These are phyloP conservation scores for Vaccinium vitisidaea DNA, from an alignment of 148 eudicot species.

Conservation along the genomic window DNA sequence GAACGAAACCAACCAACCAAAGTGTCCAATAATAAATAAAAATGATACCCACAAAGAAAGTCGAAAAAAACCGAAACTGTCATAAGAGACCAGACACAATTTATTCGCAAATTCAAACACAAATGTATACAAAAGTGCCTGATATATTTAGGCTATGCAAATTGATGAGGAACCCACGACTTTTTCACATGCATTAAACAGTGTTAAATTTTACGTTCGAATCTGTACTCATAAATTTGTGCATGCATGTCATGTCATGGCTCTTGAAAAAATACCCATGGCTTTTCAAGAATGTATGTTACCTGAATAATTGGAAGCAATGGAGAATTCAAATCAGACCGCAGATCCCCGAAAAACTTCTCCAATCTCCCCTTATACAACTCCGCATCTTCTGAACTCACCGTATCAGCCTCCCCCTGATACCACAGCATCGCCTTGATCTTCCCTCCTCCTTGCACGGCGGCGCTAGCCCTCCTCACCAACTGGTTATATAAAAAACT, in stretches of 20 bases:
- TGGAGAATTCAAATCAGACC: conserved; percentile 27
- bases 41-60: too few species aligned
- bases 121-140: too few species aligned
- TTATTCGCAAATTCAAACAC: too few species aligned
- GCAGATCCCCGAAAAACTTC: conserved; percentile 24
- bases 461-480: conserved; percentile 31
- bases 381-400: conserved; percentile 14
- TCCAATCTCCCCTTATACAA: conserved; percentile 22
- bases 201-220: not conserved
- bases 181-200: too few species aligned
- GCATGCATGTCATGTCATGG: not conserved
- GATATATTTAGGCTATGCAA: too few species aligned
- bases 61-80: too few species aligned
- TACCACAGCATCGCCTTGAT: conserved; percentile 39
- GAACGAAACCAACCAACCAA: too few species aligned
- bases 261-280: not conserved
- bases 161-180: too few species aligned
- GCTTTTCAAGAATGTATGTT: not conserved
- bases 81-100: not conserved
- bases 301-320: conserved; percentile 27
- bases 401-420: conserved; percentile 46
- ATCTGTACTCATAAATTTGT: not conserved
- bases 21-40: too few species aligned
- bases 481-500: conserved; percentile 15
- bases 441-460: conserved; percentile 27